A percentile compares a stretch with the other conserved stretches of the same genome.
These are phyloP conservation scores for Pilaira anomala DNA, from an alignment of 192 early-diverging fungal genomes.

Conservation along the genomic window DNA sequence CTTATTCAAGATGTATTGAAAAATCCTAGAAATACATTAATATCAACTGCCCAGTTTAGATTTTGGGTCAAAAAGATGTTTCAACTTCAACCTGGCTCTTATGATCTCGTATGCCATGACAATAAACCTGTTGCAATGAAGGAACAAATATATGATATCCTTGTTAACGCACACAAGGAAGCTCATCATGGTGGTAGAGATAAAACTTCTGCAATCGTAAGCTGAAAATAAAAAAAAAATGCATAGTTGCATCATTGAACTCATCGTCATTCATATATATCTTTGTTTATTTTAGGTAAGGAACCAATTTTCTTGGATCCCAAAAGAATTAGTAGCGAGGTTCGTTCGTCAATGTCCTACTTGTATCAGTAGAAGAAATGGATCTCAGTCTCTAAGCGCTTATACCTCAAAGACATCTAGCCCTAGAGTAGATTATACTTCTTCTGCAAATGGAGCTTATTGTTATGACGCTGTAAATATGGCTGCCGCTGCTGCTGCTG, in stretches of 20 bases:
- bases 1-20: slow-evolving; percentile 48
- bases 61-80: slow-evolving; percentile 61
- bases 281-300: slow-evolving; percentile 14
- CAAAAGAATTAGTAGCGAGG: slow-evolving; percentile 29
- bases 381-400: slow-evolving; percentile 4
- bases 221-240: not conserved
- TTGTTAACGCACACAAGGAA: slow-evolving; percentile 46
- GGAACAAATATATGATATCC: slow-evolving; percentile 47
- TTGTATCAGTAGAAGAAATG: slow-evolving; percentile 26
- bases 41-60: slow-evolving; percentile 53
- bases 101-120: slow-evolving; percentile 46
- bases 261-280: not conserved
- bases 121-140: slow-evolving; percentile 52
- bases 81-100: slow-evolving; percentile 33
- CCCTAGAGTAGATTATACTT: not conserved
- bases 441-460: no score
- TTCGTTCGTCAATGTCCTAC: slow-evolving; percentile 31
- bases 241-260: not conserved
- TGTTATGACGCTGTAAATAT: not conserved
- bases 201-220: slow-evolving; percentile 54
- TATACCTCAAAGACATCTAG: slow-evolving; percentile 7
- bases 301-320: slow-evolving; percentile 28
- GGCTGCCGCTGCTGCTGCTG: not conserved
- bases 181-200: slow-evolving; percentile 53
- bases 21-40: slow-evolving; percentile 48